Evolutionary conservation across 2,329 filamentous ascomycete genomes (phyloP), one percentile per base, ranked within the genome.

Genomic region (Atkinsonella texensis): DNA sequence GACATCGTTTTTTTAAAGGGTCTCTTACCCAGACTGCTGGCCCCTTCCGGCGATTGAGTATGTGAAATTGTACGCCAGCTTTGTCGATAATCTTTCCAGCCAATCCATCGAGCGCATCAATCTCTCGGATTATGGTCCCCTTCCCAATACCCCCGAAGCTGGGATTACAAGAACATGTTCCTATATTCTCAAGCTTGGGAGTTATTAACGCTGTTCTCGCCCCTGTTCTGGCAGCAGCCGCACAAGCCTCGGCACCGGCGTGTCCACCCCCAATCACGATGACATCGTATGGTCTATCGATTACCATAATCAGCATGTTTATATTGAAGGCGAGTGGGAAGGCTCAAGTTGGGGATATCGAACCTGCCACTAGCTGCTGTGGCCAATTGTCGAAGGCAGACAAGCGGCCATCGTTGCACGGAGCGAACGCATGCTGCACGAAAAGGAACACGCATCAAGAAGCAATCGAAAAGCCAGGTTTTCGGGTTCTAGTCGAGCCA

Each of bases 71-170:
- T n/a, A 96, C 80, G 6, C 89, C 93, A 3, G 93, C 86, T 65
- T 93, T 91, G 70, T 98, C 93, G 53, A 95, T 89, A 20, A 96
- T 84, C 38, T 88, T 80, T 0, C 89, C 90, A 0, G 89, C 85
- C 18, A 98, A 73, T 0, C 93, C 93, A 63, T 97, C 93, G 54
- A 98, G 75, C 0, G 93, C 93, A 71, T 98, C 93, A 33, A 98
- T 84, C 68, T 98, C 93, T 42, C 91, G 84, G 48, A 98, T 74
- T 74, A 98, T 96, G 10, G 88, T 97, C 15, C 93, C 93, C 66
- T 98, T 98, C 44, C 93, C 93, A 59, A 98, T 97, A n/a, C 93
- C 93, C 40, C 93, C 93, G 63, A 98, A 95, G 57, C 89, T 95
- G 1, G 91, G 91, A 65, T 97, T 97, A 71, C 91, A 97, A 38